These are phyloP conservation scores for Termitomyces sp. DNA, from an alignment of 768 basidiomycete species.

Conservation along the genomic window DNA sequence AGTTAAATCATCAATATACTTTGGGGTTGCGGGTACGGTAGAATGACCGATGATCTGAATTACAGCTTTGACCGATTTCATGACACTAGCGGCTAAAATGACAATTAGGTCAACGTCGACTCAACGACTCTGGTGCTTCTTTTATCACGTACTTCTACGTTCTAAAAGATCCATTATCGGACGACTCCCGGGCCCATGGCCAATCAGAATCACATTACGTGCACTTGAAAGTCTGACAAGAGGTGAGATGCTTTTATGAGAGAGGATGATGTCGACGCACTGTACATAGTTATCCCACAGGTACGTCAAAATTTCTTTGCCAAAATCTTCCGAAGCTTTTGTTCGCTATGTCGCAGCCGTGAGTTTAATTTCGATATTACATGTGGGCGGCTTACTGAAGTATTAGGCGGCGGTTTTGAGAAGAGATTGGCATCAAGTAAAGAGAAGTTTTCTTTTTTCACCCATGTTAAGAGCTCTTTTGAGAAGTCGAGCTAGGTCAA, in stretches of 20 bases:
- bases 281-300: conserved; percentile 97
- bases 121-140: background rate
- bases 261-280: conserved; percentile 40
- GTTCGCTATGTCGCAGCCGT: conserved; percentile 25
- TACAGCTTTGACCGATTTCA: conserved; percentile 63
- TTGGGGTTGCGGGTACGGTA: conserved; percentile 50
- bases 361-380: background rate
- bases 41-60: conserved; percentile 76
- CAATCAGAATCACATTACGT: conserved; percentile 73
- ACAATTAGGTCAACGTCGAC: background rate
- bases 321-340: conserved; percentile 41
- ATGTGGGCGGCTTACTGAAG: conserved; percentile 24
- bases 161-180: conserved; percentile 74
- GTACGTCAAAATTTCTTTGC: conserved; percentile 67
- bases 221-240: conserved; percentile 64
- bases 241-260: conserved; percentile 2
- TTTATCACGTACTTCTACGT: conserved; percentile 51
- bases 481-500: conserved; percentile 75
- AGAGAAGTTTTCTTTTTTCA: conserved; percentile 59
- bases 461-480: conserved; percentile 77
- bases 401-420: conserved; percentile 48
- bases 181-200: conserved; percentile 82
- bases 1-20: conserved; percentile 51
- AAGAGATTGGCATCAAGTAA: conserved; percentile 87
- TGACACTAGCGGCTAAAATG: conserved; percentile 43